Evolutionary conservation across 2,329 filamentous ascomycete genomes (phyloP).

Genomic region (Fusarium sp.): DNA sequence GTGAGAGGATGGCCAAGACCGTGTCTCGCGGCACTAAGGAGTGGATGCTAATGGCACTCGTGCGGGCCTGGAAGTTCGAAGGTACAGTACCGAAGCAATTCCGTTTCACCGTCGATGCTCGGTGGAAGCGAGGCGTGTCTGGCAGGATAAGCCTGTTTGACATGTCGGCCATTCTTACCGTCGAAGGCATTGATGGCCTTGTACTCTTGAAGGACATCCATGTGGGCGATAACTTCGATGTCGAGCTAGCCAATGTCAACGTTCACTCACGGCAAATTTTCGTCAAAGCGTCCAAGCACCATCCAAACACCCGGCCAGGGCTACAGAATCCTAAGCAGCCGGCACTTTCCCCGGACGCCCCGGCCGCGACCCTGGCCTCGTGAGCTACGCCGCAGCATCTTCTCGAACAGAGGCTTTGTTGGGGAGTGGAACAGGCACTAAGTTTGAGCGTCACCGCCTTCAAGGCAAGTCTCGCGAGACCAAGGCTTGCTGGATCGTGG

Average conservation of each 20-base stretch:
- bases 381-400: conserved; percentile 33
- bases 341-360: conserved; percentile 33
- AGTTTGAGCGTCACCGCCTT: conserved; percentile 35
- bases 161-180: conserved; percentile 58
- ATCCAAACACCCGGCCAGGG: background rate
- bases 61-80: conserved; percentile 71
- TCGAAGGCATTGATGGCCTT: conserved; percentile 56
- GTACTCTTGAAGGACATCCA: conserved; percentile 59
- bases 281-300: conserved; percentile 59
- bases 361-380: conserved; percentile 33
- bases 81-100: conserved; percentile 62
- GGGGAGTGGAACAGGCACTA: conserved; percentile 17
- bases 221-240: conserved; percentile 67
- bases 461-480: conserved; percentile 7
- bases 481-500: conserved; percentile 29
- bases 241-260: conserved; percentile 67
- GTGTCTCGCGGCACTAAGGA: conserved; percentile 62
- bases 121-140: conserved; percentile 53
- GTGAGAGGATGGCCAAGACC: conserved; percentile 64
- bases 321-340: conserved; percentile 21
- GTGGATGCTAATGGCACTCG: conserved; percentile 71
- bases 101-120: conserved; percentile 60
- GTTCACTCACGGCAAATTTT: conserved; percentile 61
- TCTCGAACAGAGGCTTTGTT: conserved; percentile 29
- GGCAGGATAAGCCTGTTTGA: conserved; percentile 67